Percentiles rank a stretch among this genome's conserved stretches.
Conservation (phyloP, 495 filamentous ascomycete genomes). For the Parachaetomium inaequale region DNA sequence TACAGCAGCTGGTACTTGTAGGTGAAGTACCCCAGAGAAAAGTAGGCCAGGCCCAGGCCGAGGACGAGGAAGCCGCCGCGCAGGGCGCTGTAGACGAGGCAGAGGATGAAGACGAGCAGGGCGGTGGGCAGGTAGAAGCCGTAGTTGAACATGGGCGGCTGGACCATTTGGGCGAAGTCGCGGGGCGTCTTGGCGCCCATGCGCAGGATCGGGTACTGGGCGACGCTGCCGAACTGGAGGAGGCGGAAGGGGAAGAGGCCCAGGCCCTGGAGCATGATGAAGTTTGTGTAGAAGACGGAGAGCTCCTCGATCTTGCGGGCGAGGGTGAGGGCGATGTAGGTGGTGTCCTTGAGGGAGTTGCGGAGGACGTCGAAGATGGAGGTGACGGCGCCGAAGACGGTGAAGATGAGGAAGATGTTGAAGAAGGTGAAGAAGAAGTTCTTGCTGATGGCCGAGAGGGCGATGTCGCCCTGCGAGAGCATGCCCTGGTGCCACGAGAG, state of each 20-base stretch:
- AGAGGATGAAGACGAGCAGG: slow-evolving; percentile 87
- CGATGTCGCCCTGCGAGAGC: slow-evolving; percentile 92
- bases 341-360: slow-evolving; percentile 71
- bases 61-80: slow-evolving; percentile 78
- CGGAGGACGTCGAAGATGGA: slow-evolving; percentile 66
- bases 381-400: slow-evolving; percentile 78
- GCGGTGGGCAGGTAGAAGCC: slow-evolving; percentile 93
- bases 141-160: slow-evolving; percentile 88
- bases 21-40: slow-evolving; percentile 82
- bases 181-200: slow-evolving; percentile 83
- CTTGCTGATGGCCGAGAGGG: slow-evolving; percentile 91
- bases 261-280: slow-evolving; percentile 88
- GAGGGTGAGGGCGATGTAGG: slow-evolving; percentile 68
- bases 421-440: slow-evolving; percentile 99
- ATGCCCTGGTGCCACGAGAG: slow-evolving; percentile 87
- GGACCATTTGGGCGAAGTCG: slow-evolving; percentile 79
- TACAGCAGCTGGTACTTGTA: slow-evolving; percentile 99
- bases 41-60: slow-evolving; percentile 81
- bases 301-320: slow-evolving; percentile 71
- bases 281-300: slow-evolving; percentile 84
- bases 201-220: slow-evolving; percentile 75
- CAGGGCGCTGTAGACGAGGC: slow-evolving; percentile 88
- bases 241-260: slow-evolving; percentile 92
- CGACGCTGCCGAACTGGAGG: slow-evolving; percentile 81
- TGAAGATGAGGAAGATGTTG: slow-evolving; percentile 96